A percentile compares a stretch with the other conserved stretches of the same genome.
These are phyloP conservation scores for Mrakia blollopis DNA, from an alignment of 768 basidiomycete species.

Conservation along the genomic window DNA sequence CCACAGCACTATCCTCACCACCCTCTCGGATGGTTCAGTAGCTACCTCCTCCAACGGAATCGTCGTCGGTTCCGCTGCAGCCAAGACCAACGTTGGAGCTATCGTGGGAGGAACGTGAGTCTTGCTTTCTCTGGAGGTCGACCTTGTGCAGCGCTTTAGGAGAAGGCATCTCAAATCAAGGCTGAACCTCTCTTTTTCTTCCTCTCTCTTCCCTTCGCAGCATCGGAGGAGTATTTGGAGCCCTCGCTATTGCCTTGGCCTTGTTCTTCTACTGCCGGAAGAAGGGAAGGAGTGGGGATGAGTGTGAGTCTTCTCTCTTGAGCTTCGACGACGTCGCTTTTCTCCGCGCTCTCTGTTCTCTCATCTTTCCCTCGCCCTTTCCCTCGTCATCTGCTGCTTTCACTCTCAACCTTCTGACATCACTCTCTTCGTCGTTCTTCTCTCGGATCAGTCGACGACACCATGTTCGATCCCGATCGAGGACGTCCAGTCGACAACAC, in stretches of 20 bases:
- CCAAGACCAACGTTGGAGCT: slow-evolving; percentile 29
- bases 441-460: not conserved
- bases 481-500: slow-evolving; percentile 28
- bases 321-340: slow-evolving; percentile 30
- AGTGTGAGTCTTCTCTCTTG: not conserved
- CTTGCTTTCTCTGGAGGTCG: not conserved
- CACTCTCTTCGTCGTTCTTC: no score
- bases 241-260: slow-evolving; percentile 24
- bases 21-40: slow-evolving; percentile 15
- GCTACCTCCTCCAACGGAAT: not conserved
- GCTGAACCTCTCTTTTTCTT: not conserved
- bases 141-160: not conserved
- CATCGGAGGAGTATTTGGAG: slow-evolving; percentile 31
- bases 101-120: slow-evolving; percentile 33
- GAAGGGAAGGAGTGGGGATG: slow-evolving; percentile 21
- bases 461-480: slow-evolving; percentile 27
- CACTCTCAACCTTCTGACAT: not conserved
- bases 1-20: slow-evolving; percentile 26
- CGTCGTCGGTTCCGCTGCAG: not conserved
- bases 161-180: not conserved
- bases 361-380: not conserved
- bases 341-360: slow-evolving; percentile 7
- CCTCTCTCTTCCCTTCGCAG: slow-evolving; percentile 1
- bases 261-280: slow-evolving; percentile 28
- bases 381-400: not conserved